A percentile compares a stretch with the other conserved stretches of the same genome.
These are phyloP conservation scores for Bertia moriformis DNA, from an alignment of 2,329 filamentous ascomycete genomes.

Conservation along the genomic window DNA sequence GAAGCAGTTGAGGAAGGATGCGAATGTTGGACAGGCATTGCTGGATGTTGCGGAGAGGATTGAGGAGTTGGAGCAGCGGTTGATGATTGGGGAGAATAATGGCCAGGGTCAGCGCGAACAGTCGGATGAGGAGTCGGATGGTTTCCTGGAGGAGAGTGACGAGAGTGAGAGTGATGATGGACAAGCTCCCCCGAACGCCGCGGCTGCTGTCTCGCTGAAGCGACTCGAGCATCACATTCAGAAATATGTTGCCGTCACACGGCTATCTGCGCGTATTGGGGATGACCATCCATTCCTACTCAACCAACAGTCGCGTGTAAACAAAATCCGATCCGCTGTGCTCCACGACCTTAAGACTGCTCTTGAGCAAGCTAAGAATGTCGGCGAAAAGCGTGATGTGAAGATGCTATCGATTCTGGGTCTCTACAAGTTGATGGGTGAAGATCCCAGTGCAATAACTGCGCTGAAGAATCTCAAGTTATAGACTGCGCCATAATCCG, in stretches of 20 bases:
- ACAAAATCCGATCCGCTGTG: slow-evolving; percentile 44
- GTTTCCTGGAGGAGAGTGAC: slow-evolving; percentile 24
- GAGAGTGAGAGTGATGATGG: slow-evolving; percentile 15
- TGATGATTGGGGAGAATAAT: slow-evolving; percentile 34
- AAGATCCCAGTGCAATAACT: slow-evolving; percentile 27
- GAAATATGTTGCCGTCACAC: slow-evolving; percentile 38
- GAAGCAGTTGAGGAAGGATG: slow-evolving; percentile 42
- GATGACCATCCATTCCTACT: slow-evolving; percentile 47
- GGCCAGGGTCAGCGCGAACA: slow-evolving; percentile 9
- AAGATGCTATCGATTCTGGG: slow-evolving; percentile 38
- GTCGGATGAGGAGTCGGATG: slow-evolving; percentile 5
- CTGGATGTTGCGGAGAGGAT: slow-evolving; percentile 54
- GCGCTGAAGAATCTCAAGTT: slow-evolving; percentile 39
- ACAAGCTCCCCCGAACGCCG: slow-evolving; percentile 12
- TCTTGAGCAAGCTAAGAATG: slow-evolving; percentile 36
- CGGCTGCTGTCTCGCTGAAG: slow-evolving; percentile 30
- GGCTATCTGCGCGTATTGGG: slow-evolving; percentile 32
- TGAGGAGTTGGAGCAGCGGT: slow-evolving; percentile 43
- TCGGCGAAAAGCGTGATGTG: slow-evolving; percentile 18
- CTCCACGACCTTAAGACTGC: slow-evolving; percentile 50
- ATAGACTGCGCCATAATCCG: background rate
- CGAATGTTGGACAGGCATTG: slow-evolving; percentile 46
- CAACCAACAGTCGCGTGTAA: slow-evolving; percentile 36
- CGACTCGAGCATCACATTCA: slow-evolving; percentile 23
- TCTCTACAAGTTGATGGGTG: slow-evolving; percentile 46